A percentile compares a stretch with the other conserved stretches of the same genome.
phyloP scores from a whole-genome alignment of 805 yeast genomes.

The Wickerhamomyces bisporus region DNA sequence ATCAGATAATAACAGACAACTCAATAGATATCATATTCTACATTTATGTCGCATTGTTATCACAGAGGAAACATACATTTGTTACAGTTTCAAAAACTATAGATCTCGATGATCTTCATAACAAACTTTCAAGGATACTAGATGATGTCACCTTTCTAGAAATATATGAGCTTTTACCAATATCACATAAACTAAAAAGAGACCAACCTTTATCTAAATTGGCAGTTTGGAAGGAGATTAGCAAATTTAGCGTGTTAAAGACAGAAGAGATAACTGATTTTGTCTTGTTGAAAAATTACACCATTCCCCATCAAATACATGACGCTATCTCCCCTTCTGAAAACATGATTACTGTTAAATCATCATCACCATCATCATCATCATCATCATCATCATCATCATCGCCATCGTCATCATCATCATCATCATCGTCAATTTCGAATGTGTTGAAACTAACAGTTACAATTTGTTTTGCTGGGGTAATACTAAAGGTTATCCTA shows the following conservation, averaged over 20 bases:
- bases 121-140: slow-evolving; percentile 26
- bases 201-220: slow-evolving; percentile 3
- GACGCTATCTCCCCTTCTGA: not conserved
- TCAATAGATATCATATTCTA: slow-evolving; percentile 53
- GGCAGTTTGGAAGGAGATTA: slow-evolving; percentile 11
- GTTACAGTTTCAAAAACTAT: slow-evolving; percentile 22
- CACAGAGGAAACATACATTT: slow-evolving; percentile 38
- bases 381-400: too few relatives aligned
- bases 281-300: not conserved
- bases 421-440: not conserved
- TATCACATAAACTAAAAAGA: slow-evolving; percentile 8
- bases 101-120: slow-evolving; percentile 35
- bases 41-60: slow-evolving; percentile 55
- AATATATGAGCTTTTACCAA: slow-evolving; percentile 25
- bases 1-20: slow-evolving; percentile 52
- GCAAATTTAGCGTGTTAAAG: slow-evolving; percentile 25
- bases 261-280: slow-evolving; percentile 12
- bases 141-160: slow-evolving; percentile 21
- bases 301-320: not conserved
- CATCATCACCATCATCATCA: not conserved
- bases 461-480: slow-evolving; percentile 10
- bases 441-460: slow-evolving; percentile 10
- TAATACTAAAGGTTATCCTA: slow-evolving; percentile 7
- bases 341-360: not conserved
- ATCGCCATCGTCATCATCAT: too few relatives aligned